Evolutionary conservation across 2,329 filamentous ascomycete genomes (phyloP).

Genomic region (Diaporthe helianthi): DNA sequence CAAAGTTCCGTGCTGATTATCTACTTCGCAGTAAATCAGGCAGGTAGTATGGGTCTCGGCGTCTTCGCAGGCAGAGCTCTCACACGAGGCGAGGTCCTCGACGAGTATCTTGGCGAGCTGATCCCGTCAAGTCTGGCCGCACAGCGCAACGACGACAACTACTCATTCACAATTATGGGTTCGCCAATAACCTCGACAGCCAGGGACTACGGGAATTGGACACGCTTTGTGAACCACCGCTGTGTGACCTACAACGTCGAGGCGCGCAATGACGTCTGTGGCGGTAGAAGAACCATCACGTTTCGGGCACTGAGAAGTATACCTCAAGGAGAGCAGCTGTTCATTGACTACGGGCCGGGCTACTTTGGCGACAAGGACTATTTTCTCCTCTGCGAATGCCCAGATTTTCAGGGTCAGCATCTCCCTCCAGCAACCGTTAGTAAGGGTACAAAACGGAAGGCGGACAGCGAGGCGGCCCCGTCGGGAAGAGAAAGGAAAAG

Average conservation of each 20-base stretch:
- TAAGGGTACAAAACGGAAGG: neutral
- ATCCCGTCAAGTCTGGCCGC: neutral
- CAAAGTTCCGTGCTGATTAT: neutral
- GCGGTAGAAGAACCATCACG: neutral
- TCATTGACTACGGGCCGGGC: neutral
- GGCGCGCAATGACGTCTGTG: neutral
- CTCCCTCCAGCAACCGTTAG: neutral
- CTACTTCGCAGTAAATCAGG: neutral
- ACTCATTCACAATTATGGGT: neutral
- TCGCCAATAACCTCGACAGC: neutral
- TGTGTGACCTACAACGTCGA: neutral
- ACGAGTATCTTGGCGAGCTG: slow-evolving; percentile 16
- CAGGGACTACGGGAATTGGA: slow-evolving; percentile 21
- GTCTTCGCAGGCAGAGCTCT: neutral
- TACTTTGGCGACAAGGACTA: neutral
- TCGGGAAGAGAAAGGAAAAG: no score
- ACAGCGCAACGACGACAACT: neutral
- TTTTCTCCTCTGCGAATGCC: neutral
- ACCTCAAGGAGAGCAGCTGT: neutral
- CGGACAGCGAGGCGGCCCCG: neutral
- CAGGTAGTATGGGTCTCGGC: neutral
- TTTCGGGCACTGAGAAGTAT: neutral
- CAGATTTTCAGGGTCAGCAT: neutral
- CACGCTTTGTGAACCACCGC: slow-evolving; percentile 19
- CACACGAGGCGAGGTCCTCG: neutral